phyloP scores from a whole-genome alignment of 345 rosid genomes.

The Linum trigynum region DNA sequence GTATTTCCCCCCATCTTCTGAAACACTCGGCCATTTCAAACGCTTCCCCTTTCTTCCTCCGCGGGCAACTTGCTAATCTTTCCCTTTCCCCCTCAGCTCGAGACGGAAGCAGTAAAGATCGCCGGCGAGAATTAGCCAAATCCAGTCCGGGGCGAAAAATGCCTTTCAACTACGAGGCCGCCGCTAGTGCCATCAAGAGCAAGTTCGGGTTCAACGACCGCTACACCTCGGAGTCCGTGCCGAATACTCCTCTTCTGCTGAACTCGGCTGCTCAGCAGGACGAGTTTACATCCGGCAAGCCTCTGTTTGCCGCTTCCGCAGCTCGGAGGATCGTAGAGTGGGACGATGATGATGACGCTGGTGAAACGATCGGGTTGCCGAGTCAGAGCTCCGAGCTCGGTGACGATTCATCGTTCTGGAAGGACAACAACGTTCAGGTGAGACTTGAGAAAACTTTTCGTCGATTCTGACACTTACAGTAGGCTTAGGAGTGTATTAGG shows the following conservation, averaged over 20 bases:
- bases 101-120: not conserved
- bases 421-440: conserved; percentile 94
- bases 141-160: conserved; percentile 17
- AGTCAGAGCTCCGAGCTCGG: conserved; percentile 52
- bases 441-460: not conserved
- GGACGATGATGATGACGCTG: conserved; percentile 33
- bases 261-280: conserved; percentile 39
- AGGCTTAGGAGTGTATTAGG: not conserved
- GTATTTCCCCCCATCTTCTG: not conserved
- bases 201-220: conserved; percentile 77
- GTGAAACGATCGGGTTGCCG: conserved; percentile 16
- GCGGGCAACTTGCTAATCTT: not conserved
- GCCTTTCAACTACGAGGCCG: conserved; percentile 76
- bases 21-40: not conserved
- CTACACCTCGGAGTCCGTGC: conserved; percentile 36
- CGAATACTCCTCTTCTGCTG: conserved; percentile 36
- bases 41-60: not conserved
- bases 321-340: conserved; percentile 30
- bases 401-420: conserved; percentile 95
- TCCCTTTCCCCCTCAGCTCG: not conserved
- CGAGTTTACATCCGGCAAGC: conserved; percentile 12
- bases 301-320: conserved; percentile 24
- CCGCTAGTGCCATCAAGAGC: conserved; percentile 73
- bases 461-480: not conserved
- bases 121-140: not conserved